Evolutionary conservation across 2,329 filamentous ascomycete genomes (phyloP).

Genomic region (Mycosphaerelloides madeirae): DNA sequence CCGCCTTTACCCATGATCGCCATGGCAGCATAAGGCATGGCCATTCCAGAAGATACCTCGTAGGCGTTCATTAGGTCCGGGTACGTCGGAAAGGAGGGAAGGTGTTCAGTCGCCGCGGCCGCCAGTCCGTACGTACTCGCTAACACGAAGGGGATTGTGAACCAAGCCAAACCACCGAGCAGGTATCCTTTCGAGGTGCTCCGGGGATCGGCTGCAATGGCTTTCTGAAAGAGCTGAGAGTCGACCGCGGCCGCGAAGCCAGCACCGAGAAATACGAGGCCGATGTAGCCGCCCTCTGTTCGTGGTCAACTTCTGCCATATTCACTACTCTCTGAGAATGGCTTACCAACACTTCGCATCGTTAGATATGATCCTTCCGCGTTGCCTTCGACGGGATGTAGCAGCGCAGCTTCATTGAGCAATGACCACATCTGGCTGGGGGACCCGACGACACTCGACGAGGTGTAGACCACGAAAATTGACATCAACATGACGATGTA

Average conservation of each 20-base stretch:
- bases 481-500: constrained; percentile 41
- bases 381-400: constrained; percentile 36
- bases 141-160: constrained; percentile 46
- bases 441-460: constrained; percentile 35
- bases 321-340: not conserved
- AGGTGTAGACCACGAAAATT: constrained; percentile 40
- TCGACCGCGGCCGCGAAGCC: constrained; percentile 13
- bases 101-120: constrained; percentile 22
- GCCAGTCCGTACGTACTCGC: constrained; percentile 42
- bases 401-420: constrained; percentile 16
- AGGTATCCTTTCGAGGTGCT: constrained; percentile 35
- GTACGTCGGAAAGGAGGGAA: constrained; percentile 51
- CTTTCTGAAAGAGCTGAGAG: constrained; percentile 31
- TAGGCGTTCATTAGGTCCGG: constrained; percentile 63
- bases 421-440: constrained; percentile 36
- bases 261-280: constrained; percentile 20
- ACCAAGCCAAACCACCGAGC: constrained; percentile 44
- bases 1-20: constrained; percentile 72
- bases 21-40: constrained; percentile 76
- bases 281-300: constrained; percentile 21
- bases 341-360: constrained; percentile 25
- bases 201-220: constrained; percentile 36
- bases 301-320: not conserved
- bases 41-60: constrained; percentile 74
- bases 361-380: constrained; percentile 38